These are phyloP conservation scores for Escovopsis sp. DNA, from an alignment of 2,329 filamentous ascomycete species.

Conservation along the genomic window DNA sequence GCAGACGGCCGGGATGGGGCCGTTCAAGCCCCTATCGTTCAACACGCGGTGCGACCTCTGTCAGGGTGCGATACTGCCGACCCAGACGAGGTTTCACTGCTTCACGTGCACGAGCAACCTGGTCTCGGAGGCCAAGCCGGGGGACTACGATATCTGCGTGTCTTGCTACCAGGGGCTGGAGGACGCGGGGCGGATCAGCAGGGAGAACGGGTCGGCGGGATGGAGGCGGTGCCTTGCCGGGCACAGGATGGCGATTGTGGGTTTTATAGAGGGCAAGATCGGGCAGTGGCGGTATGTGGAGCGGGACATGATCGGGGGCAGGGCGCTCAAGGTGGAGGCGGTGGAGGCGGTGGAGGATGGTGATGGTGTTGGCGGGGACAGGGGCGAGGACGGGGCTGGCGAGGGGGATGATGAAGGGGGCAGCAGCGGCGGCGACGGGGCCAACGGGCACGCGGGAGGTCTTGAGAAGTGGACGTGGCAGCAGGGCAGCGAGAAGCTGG, in stretches of 20 bases:
- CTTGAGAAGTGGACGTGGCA: slow-evolving; percentile 39
- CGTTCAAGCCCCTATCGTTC: slow-evolving; percentile 56
- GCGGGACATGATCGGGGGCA: slow-evolving; percentile 63
- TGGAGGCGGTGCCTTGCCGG: slow-evolving; percentile 71
- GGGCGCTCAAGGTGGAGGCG: slow-evolving; percentile 46
- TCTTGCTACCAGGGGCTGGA: slow-evolving; percentile 61
- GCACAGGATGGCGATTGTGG: slow-evolving; percentile 72
- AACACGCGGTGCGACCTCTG: slow-evolving; percentile 69
- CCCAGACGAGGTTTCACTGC: slow-evolving; percentile 64
- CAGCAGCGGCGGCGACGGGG: slow-evolving; percentile 44
- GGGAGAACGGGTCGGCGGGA: slow-evolving; percentile 61
- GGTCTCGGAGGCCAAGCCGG: slow-evolving; percentile 32
- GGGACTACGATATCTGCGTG: slow-evolving; percentile 79
- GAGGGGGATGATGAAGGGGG: slow-evolving; percentile 24
- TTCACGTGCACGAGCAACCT: slow-evolving; percentile 47
- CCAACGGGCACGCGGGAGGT: slow-evolving; percentile 21
- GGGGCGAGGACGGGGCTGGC: slow-evolving; percentile 43
- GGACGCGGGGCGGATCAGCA: slow-evolving; percentile 45
- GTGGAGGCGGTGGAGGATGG: slow-evolving; percentile 20
- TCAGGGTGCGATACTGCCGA: slow-evolving; percentile 53
- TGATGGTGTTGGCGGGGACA: slow-evolving; percentile 16
- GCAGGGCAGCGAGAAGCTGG: slow-evolving; percentile 21
- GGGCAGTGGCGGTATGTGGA: slow-evolving; percentile 54
- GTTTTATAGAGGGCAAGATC: slow-evolving; percentile 53
- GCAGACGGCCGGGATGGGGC: slow-evolving; percentile 29